Conservation (phyloP, 805 yeast species). For the Myxozyma geophila region DNA sequence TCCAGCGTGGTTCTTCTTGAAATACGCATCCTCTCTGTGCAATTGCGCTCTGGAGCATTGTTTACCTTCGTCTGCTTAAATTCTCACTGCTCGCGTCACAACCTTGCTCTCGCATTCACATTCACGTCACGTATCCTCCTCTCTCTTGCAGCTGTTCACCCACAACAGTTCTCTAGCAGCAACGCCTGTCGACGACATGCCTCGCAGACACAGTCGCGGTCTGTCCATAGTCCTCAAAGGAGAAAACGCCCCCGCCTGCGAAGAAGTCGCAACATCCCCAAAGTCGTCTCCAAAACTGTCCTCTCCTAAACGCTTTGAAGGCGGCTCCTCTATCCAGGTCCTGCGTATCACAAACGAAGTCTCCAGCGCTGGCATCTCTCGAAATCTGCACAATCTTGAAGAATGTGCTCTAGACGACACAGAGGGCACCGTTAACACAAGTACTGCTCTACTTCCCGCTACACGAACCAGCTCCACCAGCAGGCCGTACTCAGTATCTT, state of each 20-base stretch:
- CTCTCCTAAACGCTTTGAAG: conserved; percentile 11
- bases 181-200: not conserved
- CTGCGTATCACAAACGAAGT: conserved; percentile 3
- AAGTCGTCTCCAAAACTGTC: conserved; percentile 10
- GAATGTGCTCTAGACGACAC: conserved; percentile 4
- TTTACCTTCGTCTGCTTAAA: not conserved
- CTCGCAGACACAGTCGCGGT: conserved; percentile 13
- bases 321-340: conserved; percentile 12
- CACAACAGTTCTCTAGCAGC: not conserved
- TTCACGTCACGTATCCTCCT: not conserved
- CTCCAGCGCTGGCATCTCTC: not conserved
- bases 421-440: not conserved
- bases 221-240: conserved; percentile 6
- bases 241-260: not conserved
- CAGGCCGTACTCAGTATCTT: conserved; percentile 1
- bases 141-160: not conserved
- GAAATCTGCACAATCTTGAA: not conserved
- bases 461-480: not conserved
- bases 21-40: no score
- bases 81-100: not conserved
- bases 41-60: not conserved
- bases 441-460: not conserved
- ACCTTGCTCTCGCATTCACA: not conserved
- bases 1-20: no score
- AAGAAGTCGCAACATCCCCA: not conserved